Percentiles rank a stretch among this genome's conserved stretches.
phyloP scores from a whole-genome alignment of 2,329 filamentous ascomycete genomes.

The Cryphonectria naterciae region DNA sequence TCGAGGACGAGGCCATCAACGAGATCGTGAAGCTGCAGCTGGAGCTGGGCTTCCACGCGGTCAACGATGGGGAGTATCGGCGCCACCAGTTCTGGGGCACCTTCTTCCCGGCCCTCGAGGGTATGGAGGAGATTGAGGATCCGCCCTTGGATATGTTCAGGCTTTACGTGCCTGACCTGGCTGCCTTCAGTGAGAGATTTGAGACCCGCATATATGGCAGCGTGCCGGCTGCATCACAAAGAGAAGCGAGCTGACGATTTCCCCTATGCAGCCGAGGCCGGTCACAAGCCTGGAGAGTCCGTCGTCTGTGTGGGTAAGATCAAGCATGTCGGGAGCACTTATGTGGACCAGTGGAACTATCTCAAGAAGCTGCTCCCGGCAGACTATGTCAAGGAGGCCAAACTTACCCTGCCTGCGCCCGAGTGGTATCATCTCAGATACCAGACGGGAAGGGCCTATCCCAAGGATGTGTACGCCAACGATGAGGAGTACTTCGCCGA shows the following conservation, averaged over 20 bases:
- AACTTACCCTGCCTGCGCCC: conserved; percentile 65
- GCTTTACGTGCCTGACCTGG: conserved; percentile 45
- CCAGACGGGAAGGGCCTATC: conserved; percentile 52
- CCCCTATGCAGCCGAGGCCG: conserved; percentile 43
- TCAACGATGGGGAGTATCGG: conserved; percentile 66
- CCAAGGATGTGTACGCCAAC: conserved; percentile 50
- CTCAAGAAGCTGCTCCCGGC: conserved; percentile 55
- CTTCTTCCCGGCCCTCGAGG: conserved; percentile 44
- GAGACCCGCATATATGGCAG: background rate
- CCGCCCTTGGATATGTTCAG: conserved; percentile 42
- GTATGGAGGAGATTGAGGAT: conserved; percentile 44
- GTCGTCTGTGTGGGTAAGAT: conserved; percentile 52
- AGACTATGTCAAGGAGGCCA: conserved; percentile 65
- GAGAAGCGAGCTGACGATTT: conserved; percentile 5
- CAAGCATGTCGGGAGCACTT: conserved; percentile 49
- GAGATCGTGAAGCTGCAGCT: conserved; percentile 63
- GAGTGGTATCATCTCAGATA: conserved; percentile 65
- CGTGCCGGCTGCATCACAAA: background rate
- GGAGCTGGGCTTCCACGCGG: conserved; percentile 57
- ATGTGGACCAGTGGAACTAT: conserved; percentile 48
- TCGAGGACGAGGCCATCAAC: conserved; percentile 63
- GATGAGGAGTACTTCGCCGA: conserved; percentile 56
- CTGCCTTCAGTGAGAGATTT: conserved; percentile 44
- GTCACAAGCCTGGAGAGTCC: conserved; percentile 51
- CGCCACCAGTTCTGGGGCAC: conserved; percentile 42